Evolutionary conservation across 2,329 filamentous ascomycete genomes (phyloP).

Genomic region (Aspergillus latus): DNA sequence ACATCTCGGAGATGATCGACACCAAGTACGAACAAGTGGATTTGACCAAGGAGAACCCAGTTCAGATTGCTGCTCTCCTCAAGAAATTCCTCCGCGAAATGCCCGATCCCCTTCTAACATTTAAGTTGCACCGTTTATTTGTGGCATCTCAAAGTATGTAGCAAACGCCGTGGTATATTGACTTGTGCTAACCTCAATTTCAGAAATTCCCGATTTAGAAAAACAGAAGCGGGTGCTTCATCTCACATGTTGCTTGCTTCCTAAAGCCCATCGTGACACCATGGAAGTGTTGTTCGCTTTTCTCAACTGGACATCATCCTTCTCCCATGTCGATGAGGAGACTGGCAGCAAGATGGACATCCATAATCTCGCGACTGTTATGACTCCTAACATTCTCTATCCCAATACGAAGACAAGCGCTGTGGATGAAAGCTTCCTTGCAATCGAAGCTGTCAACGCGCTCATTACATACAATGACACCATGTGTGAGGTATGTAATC

Average conservation of each 20-base stretch:
- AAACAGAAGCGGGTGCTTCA: conserved; percentile 84
- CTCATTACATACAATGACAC: conserved; percentile 91
- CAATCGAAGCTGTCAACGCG: conserved; percentile 88
- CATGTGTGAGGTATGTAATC: conserved; percentile 82
- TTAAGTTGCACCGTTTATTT: conserved; percentile 90
- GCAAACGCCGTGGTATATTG: not conserved
- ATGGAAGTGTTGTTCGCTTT: conserved; percentile 95
- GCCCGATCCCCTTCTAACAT: conserved; percentile 89
- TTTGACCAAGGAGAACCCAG: conserved; percentile 82
- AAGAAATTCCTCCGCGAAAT: conserved; percentile 95
- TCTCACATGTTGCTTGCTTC: conserved; percentile 85
- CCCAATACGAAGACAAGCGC: conserved; percentile 67
- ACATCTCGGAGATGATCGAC: conserved; percentile 83
- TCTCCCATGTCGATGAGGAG: conserved; percentile 96
- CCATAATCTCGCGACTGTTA: conserved; percentile 94
- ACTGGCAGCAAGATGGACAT: conserved; percentile 98
- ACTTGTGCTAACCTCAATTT: conserved; percentile 4
- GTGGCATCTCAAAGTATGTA: conserved; percentile 76
- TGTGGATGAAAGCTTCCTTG: conserved; percentile 85
- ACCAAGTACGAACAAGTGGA: conserved; percentile 81
- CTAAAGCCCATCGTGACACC: conserved; percentile 87
- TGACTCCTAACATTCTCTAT: conserved; percentile 91
- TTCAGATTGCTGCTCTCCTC: conserved; percentile 88
- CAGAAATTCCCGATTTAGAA: conserved; percentile 75
- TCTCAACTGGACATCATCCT: conserved; percentile 95